phyloP scores from a whole-genome alignment of 176 grass and related monocot genomes.

The Pontederia crassipes region DNA sequence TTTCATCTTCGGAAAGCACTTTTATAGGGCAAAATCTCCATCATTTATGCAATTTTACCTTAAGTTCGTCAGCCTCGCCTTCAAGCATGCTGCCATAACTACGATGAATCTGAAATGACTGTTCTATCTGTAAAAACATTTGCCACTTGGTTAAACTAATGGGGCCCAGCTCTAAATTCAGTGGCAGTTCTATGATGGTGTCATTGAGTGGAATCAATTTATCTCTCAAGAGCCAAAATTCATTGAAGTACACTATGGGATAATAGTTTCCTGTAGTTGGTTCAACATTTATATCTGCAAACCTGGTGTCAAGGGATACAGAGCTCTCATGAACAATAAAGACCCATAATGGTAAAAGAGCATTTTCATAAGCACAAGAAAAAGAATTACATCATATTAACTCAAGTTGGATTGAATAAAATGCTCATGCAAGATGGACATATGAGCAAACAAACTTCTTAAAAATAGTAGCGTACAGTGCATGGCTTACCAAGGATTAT shows the following conservation, averaged over 20 bases:
- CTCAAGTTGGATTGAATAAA: not conserved
- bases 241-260: conserved; percentile 86
- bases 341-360: not conserved
- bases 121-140: conserved; percentile 91
- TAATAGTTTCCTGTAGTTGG: conserved; percentile 52
- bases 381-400: no score
- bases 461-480: no score
- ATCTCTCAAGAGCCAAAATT: conserved; percentile 95
- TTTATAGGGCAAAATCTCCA: no score
- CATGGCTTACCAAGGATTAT: no score
- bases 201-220: conserved; percentile 80
- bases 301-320: conserved; percentile 55
- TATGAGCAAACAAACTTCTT: no score
- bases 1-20: no score
- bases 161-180: conserved; percentile 81
- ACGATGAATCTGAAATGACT: conserved; percentile 89
- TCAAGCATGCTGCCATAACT: conserved; percentile 99
- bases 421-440: not conserved
- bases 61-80: conserved; percentile 96
- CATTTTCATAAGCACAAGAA: not conserved
- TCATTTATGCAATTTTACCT: conserved; percentile 34
- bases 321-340: not conserved
- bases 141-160: conserved; percentile 99
- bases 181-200: conserved; percentile 55
- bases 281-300: conserved; percentile 77